phyloP scores from a whole-genome alignment of 768 basidiomycete genomes.

The Lactarius hengduanensis region DNA sequence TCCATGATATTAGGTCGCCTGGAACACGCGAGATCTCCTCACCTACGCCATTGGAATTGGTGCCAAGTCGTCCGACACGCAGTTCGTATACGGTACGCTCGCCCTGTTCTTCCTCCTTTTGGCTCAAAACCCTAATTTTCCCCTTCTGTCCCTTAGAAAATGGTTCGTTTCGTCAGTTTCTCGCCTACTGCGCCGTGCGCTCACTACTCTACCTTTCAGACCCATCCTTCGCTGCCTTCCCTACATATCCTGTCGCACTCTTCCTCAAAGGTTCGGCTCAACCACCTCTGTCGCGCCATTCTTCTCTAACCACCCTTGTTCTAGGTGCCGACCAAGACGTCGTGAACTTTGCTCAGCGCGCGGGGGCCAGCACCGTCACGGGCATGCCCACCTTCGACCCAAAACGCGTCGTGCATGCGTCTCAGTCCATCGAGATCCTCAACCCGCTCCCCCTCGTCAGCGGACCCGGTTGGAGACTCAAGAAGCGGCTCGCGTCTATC shows the following conservation, averaged over 20 bases:
- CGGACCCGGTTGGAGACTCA: constrained; percentile 78
- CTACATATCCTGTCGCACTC: constrained; percentile 84
- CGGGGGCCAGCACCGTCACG: constrained; percentile 43
- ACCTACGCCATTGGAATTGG: constrained; percentile 81
- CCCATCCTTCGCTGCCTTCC: constrained; percentile 69
- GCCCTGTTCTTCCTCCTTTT: background rate
- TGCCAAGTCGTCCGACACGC: constrained; percentile 69
- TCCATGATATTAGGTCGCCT: constrained; percentile 54
- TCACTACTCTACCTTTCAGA: constrained; percentile 39
- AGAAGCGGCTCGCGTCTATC: constrained; percentile 61
- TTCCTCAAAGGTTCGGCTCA: constrained; percentile 55
- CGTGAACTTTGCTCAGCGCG: constrained; percentile 58
- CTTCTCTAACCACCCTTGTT: background rate
- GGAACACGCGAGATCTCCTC: constrained; percentile 83
- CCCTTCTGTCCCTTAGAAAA: constrained; percentile 31
- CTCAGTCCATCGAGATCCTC: constrained; percentile 76
- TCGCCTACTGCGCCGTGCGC: background rate
- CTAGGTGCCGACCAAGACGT: constrained; percentile 62
- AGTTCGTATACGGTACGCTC: constrained; percentile 66
- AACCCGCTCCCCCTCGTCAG: constrained; percentile 74
- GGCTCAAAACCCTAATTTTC: background rate
- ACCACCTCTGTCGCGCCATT: background rate
- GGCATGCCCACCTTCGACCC: constrained; percentile 72
- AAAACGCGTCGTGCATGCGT: constrained; percentile 67
- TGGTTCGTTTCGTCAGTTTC: constrained; percentile 23